These are phyloP conservation scores for Oryza longistaminata DNA, from an alignment of 176 grass and related monocot species.

Conservation along the genomic window DNA sequence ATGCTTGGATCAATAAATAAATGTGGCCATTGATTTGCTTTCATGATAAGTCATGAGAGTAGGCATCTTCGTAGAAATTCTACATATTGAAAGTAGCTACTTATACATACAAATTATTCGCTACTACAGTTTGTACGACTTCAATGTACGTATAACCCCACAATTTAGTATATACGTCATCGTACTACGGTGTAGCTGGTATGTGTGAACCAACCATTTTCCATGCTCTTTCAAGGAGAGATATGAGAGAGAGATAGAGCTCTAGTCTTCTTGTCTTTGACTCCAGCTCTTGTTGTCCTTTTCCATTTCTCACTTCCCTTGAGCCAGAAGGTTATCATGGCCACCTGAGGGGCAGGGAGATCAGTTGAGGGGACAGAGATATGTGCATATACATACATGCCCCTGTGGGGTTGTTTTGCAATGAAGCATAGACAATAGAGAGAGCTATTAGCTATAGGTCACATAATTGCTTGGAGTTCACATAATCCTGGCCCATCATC, in stretches of 20 bases:
- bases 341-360: conserved; percentile 51
- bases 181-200: not conserved
- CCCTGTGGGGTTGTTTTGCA: conserved; percentile 65
- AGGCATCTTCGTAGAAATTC: not conserved
- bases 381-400: conserved; percentile 29
- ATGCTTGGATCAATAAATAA: not conserved
- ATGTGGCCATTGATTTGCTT: no score
- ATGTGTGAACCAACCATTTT: conserved; percentile 40
- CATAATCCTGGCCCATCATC: conserved; percentile 52
- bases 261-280: conserved; percentile 95
- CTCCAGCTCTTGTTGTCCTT: conserved; percentile 90
- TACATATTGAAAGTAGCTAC: not conserved
- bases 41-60: not conserved
- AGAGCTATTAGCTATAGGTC: not conserved
- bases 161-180: not conserved
- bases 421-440: conserved; percentile 57
- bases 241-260: not conserved
- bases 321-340: conserved; percentile 82
- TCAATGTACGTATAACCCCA: not conserved
- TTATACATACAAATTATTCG: not conserved
- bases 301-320: conserved; percentile 65
- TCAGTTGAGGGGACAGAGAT: conserved; percentile 49
- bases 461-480: conserved; percentile 85
- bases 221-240: not conserved
- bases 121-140: not conserved